Conservation (phyloP, 2,329 filamentous ascomycete species). For the Arthrobotrys entomopaga region DNA sequence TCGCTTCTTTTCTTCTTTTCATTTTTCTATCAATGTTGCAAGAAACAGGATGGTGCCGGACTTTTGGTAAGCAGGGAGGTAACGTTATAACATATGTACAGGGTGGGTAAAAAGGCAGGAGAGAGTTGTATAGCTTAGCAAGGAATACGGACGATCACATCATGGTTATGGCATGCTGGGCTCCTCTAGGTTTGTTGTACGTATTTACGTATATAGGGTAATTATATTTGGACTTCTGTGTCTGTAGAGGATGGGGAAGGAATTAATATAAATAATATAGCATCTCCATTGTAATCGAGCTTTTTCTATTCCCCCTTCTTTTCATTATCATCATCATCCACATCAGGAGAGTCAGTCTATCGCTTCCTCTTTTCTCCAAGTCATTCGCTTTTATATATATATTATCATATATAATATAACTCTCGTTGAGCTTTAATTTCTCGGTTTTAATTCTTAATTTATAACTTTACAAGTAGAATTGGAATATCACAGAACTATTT, state of each 20-base stretch:
- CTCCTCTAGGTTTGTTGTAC: neutral
- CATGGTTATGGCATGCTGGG: conserved; percentile 12
- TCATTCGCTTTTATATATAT: conserved; percentile 23
- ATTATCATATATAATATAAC: neutral
- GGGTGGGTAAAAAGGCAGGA: too few species aligned
- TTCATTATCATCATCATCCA: neutral
- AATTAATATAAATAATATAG: conserved; percentile 12
- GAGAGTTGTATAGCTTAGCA: too few species aligned
- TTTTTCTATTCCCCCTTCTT: neutral
- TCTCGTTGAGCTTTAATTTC: conserved; percentile 13
- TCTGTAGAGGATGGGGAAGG: neutral
- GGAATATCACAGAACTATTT: neutral
- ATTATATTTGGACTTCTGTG: too few species aligned
- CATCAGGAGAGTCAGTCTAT: neutral
- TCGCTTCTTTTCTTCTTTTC: neutral
- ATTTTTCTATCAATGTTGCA: neutral
- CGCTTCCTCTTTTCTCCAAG: conserved; percentile 13
- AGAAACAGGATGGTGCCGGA: neutral
- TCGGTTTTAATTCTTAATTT: too few species aligned
- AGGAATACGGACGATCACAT: conserved; percentile 8
- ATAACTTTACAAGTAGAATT: too few species aligned
- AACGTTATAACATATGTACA: too few species aligned
- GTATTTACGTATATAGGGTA: too few species aligned
- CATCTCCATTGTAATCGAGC: neutral
- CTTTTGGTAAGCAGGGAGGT: conserved; percentile 1